Base-by-base conservation (phyloP, 306 rosid species). In the Lupinus albus region DNA sequence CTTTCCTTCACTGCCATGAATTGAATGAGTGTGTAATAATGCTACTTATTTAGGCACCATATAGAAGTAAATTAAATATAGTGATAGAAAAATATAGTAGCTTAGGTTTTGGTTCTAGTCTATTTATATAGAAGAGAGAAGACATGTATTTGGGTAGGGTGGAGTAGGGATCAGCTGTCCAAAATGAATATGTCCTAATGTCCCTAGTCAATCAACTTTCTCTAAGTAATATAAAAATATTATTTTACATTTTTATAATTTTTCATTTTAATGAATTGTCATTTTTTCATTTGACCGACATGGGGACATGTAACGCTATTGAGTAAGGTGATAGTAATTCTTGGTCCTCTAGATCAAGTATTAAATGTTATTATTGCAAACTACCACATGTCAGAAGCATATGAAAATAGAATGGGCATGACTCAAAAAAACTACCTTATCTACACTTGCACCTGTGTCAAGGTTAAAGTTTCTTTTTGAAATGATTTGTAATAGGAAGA, bases 1-100 rank as follows among this genome's bases (percentile, higher is more conserved):
- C 74, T 74, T 76, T 81, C 96, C 56, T 83, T 79, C 68, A 67
- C 62, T 64, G 83, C 87, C 91, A 84, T 88, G 71, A 74, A 72
- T 70, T 88, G 71, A 74, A 72, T 67, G 67, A 56, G 64, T 3
- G 36, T 68, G 69, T 54, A 33, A 28, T 28, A 49, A 62, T 16
- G 55, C 7, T 57, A 14, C 68, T 64, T 72, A 55, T 55, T 64
- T 44, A 61, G 67, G 21, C 72, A 70, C 76, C 81, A 74, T 70
- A 75, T 47, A 68, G 76, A 54, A 67, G 68, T 25, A 25, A 25
- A 67, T 55, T 72, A 33, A 33, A 33, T 2, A 0, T 14, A 62
- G 66, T 54, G 76, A 74, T 72, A 35, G 30, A 25, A 78, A 75
- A 63, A 57, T 71, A 74, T 68, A 66, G 73, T 67, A 35, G 76